These are phyloP conservation scores for Mycena olivaceomarginata DNA, from an alignment of 768 basidiomycete species.

Conservation along the genomic window DNA sequence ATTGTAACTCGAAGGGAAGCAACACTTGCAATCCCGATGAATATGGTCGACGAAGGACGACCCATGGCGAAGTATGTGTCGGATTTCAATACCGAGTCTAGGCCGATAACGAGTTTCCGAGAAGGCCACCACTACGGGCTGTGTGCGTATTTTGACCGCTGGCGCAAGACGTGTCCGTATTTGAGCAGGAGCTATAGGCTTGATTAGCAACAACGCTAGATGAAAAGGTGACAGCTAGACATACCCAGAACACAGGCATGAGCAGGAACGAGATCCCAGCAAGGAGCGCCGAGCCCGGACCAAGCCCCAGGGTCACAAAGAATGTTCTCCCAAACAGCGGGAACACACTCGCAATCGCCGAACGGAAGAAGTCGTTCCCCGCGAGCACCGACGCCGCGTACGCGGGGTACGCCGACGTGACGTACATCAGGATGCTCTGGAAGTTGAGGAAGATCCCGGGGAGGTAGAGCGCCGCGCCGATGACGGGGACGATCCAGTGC, in stretches of 20 bases:
- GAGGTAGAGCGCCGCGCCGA: conserved; percentile 44
- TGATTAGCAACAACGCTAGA: neutral
- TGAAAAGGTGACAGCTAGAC: neutral
- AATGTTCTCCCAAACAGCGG: conserved; percentile 48
- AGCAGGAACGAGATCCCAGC: conserved; percentile 49
- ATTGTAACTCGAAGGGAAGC: neutral
- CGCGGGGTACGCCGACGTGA: conserved; percentile 54
- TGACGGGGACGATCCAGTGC: conserved; percentile 32
- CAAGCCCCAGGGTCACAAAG: conserved; percentile 50
- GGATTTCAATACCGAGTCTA: neutral
- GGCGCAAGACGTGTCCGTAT: too few relatives aligned
- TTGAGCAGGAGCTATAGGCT: conserved; percentile 18
- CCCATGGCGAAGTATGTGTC: neutral
- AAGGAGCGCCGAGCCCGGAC: conserved; percentile 49
- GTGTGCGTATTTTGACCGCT: conserved; percentile 24
- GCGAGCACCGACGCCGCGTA: conserved; percentile 52
- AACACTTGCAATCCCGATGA: neutral
- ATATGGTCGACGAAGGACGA: neutral
- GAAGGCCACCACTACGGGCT: conserved; percentile 24
- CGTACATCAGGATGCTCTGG: conserved; percentile 45
- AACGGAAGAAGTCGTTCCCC: conserved; percentile 57
- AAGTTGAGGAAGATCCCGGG: conserved; percentile 47
- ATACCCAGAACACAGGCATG: conserved; percentile 48
- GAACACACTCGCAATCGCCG: conserved; percentile 48
- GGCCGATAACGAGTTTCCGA: neutral